These are phyloP conservation scores for Coprinopsis sp. DNA, from an alignment of 768 basidiomycete species.

Conservation along the genomic window DNA sequence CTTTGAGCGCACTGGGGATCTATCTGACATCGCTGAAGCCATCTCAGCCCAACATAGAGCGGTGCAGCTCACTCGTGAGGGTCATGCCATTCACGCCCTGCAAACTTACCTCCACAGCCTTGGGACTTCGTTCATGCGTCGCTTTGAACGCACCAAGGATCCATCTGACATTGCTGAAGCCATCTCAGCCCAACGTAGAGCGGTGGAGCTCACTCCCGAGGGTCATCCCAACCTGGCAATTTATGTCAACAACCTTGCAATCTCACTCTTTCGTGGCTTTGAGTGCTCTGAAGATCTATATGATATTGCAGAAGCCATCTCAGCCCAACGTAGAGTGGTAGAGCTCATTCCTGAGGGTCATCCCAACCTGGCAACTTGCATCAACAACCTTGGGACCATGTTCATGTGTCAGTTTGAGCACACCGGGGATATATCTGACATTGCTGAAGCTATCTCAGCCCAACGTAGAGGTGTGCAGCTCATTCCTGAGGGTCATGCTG, in stretches of 20 bases:
- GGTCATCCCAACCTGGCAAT: neutral
- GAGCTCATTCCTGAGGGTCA: conserved; percentile 14
- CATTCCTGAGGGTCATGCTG: neutral
- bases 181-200: conserved; percentile 6
- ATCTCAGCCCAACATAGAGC: conserved; percentile 17
- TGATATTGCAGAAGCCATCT: conserved; percentile 23
- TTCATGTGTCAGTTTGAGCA: conserved; percentile 11
- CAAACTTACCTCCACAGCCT: conserved; percentile 8
- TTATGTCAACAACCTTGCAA: conserved; percentile 17
- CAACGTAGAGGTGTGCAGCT: neutral
- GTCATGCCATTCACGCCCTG: conserved; percentile 3
- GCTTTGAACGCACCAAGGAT: conserved; percentile 20
- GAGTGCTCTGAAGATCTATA: conserved; percentile 16
- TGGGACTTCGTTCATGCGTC: conserved; percentile 10
- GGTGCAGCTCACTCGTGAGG: conserved; percentile 16
- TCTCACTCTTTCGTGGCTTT: conserved; percentile 18
- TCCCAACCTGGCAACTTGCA: conserved; percentile 11
- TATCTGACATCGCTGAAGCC: conserved; percentile 22
- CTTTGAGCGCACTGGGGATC: conserved; percentile 13
- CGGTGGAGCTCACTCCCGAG: conserved; percentile 11
- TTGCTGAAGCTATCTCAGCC: neutral
- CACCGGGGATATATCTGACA: neutral
- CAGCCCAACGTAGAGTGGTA: conserved; percentile 9
- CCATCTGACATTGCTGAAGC: conserved; percentile 19
- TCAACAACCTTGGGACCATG: conserved; percentile 18